phyloP scores from a whole-genome alignment of 768 basidiomycete species.

The Pleurotus eryngii region DNA sequence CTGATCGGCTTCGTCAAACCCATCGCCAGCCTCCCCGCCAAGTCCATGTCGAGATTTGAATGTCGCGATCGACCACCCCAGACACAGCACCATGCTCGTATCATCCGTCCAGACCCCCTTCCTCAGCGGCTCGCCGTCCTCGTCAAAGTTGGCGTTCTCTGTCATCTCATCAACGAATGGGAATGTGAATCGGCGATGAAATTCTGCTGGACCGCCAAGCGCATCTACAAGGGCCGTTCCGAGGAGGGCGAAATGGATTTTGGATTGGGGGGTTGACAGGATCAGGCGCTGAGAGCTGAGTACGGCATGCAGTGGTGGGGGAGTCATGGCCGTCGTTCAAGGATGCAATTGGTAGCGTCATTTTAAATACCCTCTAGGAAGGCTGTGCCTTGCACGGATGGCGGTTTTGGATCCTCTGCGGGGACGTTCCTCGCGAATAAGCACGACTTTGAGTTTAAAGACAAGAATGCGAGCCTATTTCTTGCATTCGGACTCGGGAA shows the following conservation, averaged over 20 bases:
- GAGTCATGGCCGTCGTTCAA: background rate
- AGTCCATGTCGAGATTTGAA: constrained; percentile 23
- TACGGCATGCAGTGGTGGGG: background rate
- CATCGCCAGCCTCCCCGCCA: constrained; percentile 17
- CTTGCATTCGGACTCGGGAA: no score
- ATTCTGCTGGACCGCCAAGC: constrained; percentile 42
- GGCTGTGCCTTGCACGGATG: no score
- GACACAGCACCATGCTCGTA: constrained; percentile 44
- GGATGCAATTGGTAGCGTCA: background rate
- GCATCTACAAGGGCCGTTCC: constrained; percentile 43
- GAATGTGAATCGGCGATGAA: constrained; percentile 35
- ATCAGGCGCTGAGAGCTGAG: background rate
- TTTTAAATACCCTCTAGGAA: no score
- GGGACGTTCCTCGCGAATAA: no score
- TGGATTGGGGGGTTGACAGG: constrained; percentile 19
- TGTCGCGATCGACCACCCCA: constrained; percentile 37
- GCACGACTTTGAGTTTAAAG: no score
- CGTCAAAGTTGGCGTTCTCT: constrained; percentile 34
- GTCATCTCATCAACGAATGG: constrained; percentile 31
- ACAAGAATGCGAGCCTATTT: no score
- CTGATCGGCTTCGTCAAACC: constrained; percentile 34
- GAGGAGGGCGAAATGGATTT: constrained; percentile 37
- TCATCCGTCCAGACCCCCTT: constrained; percentile 48
- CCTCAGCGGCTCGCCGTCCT: constrained; percentile 11
- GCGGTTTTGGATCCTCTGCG: no score